A percentile compares a stretch with the other conserved stretches of the same genome.
phyloP scores from a whole-genome alignment of 2,329 filamentous ascomycete species.

The Phoma sp. region DNA sequence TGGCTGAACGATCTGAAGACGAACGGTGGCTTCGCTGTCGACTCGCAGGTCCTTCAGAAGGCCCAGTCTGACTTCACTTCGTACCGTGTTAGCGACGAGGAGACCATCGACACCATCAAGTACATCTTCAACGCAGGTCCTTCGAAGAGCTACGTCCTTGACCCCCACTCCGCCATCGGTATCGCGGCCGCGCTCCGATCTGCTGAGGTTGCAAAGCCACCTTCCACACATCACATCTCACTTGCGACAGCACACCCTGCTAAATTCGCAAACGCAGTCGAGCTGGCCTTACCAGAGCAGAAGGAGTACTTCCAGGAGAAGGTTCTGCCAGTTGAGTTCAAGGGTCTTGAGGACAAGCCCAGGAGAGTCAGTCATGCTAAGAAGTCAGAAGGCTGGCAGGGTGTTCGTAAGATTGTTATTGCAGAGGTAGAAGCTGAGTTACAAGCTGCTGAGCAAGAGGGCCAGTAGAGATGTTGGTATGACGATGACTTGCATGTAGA shows the following conservation, averaged over 20 bases:
- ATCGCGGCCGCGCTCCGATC: conserved; percentile 78
- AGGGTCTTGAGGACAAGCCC: conserved; percentile 78
- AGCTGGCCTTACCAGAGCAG: conserved; percentile 75
- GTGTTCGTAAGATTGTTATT: conserved; percentile 77
- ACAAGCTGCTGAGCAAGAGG: conserved; percentile 41
- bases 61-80: conserved; percentile 81
- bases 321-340: conserved; percentile 82
- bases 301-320: conserved; percentile 78
- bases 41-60: conserved; percentile 72
- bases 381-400: conserved; percentile 71
- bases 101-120: conserved; percentile 58
- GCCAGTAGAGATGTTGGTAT: conserved; percentile 15
- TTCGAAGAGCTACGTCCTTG: conserved; percentile 74
- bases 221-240: conserved; percentile 72
- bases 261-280: conserved; percentile 89
- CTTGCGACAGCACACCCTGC: conserved; percentile 95
- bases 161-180: conserved; percentile 92
- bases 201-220: conserved; percentile 59
- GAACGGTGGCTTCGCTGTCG: conserved; percentile 83
- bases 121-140: conserved; percentile 58
- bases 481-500: conserved; percentile 11
- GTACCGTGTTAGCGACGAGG: conserved; percentile 69
- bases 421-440: conserved; percentile 68
- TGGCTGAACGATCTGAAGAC: conserved; percentile 86
- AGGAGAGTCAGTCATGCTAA: conserved; percentile 74